Evolutionary conservation across 108 stramenopile genomes (phyloP).

Genomic region (Asterionellopsis glacialis): DNA sequence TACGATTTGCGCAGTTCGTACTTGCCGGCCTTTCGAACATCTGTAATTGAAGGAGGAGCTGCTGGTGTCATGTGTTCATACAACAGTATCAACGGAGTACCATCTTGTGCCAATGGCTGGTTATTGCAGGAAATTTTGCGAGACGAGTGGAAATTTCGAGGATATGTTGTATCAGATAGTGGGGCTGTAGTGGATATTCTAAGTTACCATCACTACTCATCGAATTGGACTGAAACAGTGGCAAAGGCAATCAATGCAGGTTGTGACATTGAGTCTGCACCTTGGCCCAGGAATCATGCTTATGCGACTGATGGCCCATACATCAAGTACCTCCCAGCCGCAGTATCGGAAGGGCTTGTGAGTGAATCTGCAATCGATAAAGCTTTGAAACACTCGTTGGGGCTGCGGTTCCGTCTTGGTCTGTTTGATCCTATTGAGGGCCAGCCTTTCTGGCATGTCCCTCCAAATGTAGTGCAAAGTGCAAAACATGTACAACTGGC

Average conservation of each 20-base stretch:
- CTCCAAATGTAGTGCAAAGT: constrained; percentile 11
- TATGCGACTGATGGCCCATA: constrained; percentile 5
- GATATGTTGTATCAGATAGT: constrained; percentile 67
- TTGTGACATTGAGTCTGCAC: constrained; percentile 41
- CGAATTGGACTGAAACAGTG: constrained; percentile 15
- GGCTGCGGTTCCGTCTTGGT: constrained; percentile 33
- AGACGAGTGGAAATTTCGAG: constrained; percentile 47
- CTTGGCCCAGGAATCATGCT: not conserved
- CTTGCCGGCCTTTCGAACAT: not conserved
- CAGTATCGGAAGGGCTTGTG: constrained; percentile 19
- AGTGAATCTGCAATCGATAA: constrained; percentile 16
- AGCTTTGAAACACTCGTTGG: constrained; percentile 29
- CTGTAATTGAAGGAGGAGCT: not conserved
- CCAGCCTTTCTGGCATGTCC: not conserved
- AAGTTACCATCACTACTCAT: constrained; percentile 25
- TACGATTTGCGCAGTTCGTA: not conserved
- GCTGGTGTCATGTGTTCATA: constrained; percentile 57
- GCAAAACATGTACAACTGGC: constrained; percentile 21
- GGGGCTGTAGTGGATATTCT: constrained; percentile 23
- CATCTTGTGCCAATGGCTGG: constrained; percentile 49
- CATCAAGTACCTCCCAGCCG: constrained; percentile 13
- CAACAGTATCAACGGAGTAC: constrained; percentile 68
- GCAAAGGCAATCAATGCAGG: constrained; percentile 27
- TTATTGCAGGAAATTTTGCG: constrained; percentile 39
- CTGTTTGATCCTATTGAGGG: constrained; percentile 31